A percentile compares a stretch with the other conserved stretches of the same genome.
Evolutionary conservation across 163 green algal genomes (phyloP).

Genomic region (Volvox carteri): DNA sequence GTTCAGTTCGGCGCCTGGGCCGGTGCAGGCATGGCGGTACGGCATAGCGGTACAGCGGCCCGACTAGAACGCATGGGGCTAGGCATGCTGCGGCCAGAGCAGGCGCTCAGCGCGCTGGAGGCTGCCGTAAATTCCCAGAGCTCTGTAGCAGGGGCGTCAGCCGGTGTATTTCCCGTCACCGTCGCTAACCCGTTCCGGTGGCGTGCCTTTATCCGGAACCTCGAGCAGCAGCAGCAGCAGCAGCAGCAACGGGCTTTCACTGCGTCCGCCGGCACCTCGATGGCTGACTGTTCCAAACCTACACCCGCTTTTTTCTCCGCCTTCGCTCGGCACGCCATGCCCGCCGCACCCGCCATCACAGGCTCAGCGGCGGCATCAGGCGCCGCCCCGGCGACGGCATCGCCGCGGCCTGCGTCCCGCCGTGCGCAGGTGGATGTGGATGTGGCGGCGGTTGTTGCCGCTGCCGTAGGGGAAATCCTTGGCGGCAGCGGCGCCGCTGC

Average conservation of each 20-base stretch:
- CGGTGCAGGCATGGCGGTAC: constrained; percentile 81
- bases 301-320: neutral
- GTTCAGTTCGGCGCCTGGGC: constrained; percentile 93
- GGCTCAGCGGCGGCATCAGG: neutral
- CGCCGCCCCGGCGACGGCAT: neutral
- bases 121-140: neutral
- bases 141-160: neutral
- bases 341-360: neutral
- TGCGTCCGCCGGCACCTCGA: no score
- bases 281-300: no score
- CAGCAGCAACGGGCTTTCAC: neutral
- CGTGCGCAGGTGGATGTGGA: neutral
- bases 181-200: constrained; percentile 45
- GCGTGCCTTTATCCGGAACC: constrained; percentile 10
- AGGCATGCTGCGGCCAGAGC: constrained; percentile 67
- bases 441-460: constrained; percentile 36
- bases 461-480: constrained; percentile 45
- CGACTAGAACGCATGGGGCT: constrained; percentile 84
- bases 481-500: constrained; percentile 41
- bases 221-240: constrained; percentile 8
- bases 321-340: neutral
- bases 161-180: neutral
- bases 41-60: constrained; percentile 67
- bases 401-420: neutral
- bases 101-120: constrained; percentile 72